Percentiles rank a stretch among this genome's conserved stretches.
Evolutionary conservation across 2,329 filamentous ascomycete genomes (phyloP).

Genomic region (Penicillium crustosum): DNA sequence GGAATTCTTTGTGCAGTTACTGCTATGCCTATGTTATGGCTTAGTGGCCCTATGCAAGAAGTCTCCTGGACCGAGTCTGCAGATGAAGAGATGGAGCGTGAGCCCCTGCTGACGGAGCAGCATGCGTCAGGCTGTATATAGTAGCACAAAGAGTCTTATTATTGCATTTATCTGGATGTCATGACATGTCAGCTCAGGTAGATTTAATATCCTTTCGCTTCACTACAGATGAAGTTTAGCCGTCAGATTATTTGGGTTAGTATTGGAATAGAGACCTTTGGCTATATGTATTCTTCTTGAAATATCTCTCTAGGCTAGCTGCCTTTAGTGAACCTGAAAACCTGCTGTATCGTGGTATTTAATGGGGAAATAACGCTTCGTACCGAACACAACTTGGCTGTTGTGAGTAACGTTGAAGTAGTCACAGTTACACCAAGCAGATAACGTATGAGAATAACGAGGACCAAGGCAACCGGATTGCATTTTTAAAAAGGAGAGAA

Average conservation of each 20-base stretch:
- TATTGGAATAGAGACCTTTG: not conserved
- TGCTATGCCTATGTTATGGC: slow-evolving; percentile 22
- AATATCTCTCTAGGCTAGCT: not conserved
- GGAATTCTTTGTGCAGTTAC: slow-evolving; percentile 25
- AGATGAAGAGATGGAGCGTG: slow-evolving; percentile 8
- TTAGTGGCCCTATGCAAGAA: slow-evolving; percentile 7
- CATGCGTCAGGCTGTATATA: not conserved
- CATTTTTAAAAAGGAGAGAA: not conserved
- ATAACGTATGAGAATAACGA: not conserved
- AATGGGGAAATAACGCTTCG: not conserved
- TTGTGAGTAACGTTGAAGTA: slow-evolving; percentile 3
- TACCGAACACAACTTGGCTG: not conserved
- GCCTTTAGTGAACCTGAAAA: no score
- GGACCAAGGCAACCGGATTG: slow-evolving; percentile 4
- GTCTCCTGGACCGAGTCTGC: slow-evolving; percentile 9
- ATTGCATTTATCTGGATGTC: not conserved
- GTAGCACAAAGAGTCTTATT: not conserved
- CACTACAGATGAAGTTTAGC: not conserved
- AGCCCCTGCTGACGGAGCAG: slow-evolving; percentile 4
- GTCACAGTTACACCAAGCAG: slow-evolving; percentile 4
- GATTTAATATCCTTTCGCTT: not conserved
- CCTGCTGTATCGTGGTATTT: not conserved
- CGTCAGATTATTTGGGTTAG: no score
- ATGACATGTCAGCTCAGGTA: not conserved
- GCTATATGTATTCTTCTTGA: not conserved